Base-by-base conservation (phyloP, 2,329 filamentous ascomycete species). In the Clonostachys byssicola region DNA sequence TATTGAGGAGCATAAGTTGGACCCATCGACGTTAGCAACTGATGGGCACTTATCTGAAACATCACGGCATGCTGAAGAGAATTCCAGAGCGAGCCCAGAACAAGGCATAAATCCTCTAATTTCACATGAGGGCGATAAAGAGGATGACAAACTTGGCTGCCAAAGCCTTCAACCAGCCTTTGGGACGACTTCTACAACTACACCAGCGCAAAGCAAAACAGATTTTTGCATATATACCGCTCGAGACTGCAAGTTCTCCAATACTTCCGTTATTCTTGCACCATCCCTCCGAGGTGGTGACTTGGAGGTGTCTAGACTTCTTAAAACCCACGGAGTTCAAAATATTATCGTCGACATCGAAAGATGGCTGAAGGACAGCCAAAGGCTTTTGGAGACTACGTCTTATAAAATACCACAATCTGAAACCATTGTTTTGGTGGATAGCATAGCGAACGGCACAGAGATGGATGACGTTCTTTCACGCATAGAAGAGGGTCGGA, bases 271-370 rank as follows among this genome's bases (percentile, higher is more conserved):
- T 34, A 51, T 80, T 2, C 56, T 79, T 3, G 63, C 72, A 0
- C 68, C 70, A 0, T 70, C 65, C 44, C 65, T 77, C 14, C 56
- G 70, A 12, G 48, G 56, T 3, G 62, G 62, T 10, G 61, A 61
- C 1, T 61, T 60, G 52, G 55, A 73, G 6, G 63, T 63, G 0
- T 63, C 69, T 2, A 56, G 63, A 18, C 56, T 78, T 0, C 58
- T 78, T 2, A 49, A 52, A 2, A 55, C 55, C 1, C 77, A 80
- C 40, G 74, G 74, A 2, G 58, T 77, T 36, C 34, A 52, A 3
- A 46, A 57, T 1, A 60, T 67, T 14, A 52, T 66, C 2, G 56
- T 58, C 0, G 60, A 74, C 5, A 60, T 70, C 1, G 52, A 60
- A 12, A 52, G 53, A 4, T 78, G 73, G 62, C 42, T 59, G 6